Conservation (phyloP, 805 yeast genomes). For the Wickerhamomyces silvicola region DNA sequence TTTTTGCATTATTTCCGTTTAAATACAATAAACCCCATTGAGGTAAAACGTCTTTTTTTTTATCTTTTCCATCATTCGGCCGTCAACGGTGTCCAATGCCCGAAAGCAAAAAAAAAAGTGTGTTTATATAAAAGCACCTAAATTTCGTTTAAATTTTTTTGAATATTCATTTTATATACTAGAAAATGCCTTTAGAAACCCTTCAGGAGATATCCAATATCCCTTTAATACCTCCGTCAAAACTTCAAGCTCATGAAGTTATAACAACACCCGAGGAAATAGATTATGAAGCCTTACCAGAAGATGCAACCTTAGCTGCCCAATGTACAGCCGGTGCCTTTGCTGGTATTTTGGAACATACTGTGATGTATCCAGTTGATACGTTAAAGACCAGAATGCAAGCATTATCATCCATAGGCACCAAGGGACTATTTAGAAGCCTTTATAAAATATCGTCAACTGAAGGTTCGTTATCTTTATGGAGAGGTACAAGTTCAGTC, state of each 20-base stretch:
- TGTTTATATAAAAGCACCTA: too few relatives aligned
- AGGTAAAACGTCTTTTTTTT: too few relatives aligned
- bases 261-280: constrained; percentile 37
- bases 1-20: too few relatives aligned
- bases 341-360: constrained; percentile 97
- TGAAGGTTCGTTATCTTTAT: constrained; percentile 82
- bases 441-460: constrained; percentile 67
- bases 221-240: neutral
- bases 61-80: too few relatives aligned
- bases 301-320: constrained; percentile 71
- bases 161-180: too few relatives aligned
- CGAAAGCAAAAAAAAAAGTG: too few relatives aligned
- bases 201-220: too few relatives aligned
- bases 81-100: too few relatives aligned
- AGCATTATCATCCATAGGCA: constrained; percentile 16
- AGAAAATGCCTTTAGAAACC: too few relatives aligned
- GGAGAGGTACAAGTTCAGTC: constrained; percentile 93
- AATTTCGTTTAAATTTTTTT: too few relatives aligned
- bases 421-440: constrained; percentile 38
- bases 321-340: constrained; percentile 91
- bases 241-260: neutral
- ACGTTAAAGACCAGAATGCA: constrained; percentile 95
- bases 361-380: constrained; percentile 95
- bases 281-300: constrained; percentile 91
- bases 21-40: too few relatives aligned